Conservation (phyloP, 73 alveolate genomes). For the Symbiodinium natans region DNA sequence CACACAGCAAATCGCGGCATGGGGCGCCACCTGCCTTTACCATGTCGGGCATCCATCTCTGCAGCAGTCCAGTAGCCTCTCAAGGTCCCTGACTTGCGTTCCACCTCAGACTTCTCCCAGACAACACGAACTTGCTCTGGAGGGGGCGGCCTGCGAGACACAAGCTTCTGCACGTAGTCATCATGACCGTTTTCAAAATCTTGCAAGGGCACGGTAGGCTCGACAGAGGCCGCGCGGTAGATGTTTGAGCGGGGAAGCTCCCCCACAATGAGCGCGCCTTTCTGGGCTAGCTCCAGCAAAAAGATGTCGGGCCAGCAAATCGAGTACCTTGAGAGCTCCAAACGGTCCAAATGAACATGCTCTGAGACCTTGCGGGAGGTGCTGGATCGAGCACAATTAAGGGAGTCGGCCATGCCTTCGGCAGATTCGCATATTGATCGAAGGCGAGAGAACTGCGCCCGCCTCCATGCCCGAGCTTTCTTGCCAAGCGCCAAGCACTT, state of each 20-base stretch:
- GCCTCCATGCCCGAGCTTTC: not conserved
- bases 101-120: slow-evolving; percentile 28
- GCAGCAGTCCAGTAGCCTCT: not conserved
- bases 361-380: not conserved
- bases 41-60: not conserved
- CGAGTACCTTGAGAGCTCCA: not conserved
- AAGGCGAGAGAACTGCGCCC: not conserved
- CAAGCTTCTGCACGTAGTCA: not conserved
- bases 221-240: not conserved
- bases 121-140: not conserved
- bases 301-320: not conserved
- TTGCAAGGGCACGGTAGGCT: not conserved
- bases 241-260: not conserved
- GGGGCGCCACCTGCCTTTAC: slow-evolving; percentile 9
- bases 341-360: not conserved
- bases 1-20: slow-evolving; percentile 22
- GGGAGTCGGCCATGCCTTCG: not conserved
- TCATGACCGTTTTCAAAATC: not conserved
- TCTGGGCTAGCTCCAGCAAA: not conserved
- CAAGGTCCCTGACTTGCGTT: not conserved
- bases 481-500: not conserved
- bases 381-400: not conserved
- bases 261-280: slow-evolving; percentile 12
- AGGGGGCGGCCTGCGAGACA: not conserved
- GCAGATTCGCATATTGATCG: not conserved